Evolutionary conservation across 2,329 filamentous ascomycete genomes (phyloP).

Genomic region (Neofusicoccum cordaticola): DNA sequence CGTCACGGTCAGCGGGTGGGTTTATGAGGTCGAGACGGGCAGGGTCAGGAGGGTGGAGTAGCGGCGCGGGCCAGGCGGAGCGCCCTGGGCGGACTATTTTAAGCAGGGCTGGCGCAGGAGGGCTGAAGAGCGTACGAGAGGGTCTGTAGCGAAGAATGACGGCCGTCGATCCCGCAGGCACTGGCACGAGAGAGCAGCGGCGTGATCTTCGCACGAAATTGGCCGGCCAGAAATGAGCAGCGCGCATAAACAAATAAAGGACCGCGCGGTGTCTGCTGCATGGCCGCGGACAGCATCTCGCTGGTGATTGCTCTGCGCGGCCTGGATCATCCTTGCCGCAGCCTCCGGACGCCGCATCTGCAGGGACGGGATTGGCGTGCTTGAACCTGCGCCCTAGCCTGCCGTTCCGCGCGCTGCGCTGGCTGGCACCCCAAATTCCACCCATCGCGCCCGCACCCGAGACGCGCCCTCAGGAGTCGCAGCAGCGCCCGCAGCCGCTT

Average conservation of each 20-base stretch:
- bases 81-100: background rate
- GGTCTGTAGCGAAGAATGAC: background rate
- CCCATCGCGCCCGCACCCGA: background rate
- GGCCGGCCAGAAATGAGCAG: background rate
- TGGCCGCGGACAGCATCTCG: background rate
- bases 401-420: conserved; percentile 2
- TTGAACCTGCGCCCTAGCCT: background rate
- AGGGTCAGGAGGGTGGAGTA: conserved; percentile 51
- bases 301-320: background rate
- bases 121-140: background rate
- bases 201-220: conserved; percentile 5
- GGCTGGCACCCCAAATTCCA: background rate
- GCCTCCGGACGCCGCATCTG: conserved; percentile 10
- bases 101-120: background rate
- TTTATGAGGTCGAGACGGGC: conserved; percentile 76
- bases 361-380: conserved; percentile 12
- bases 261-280: background rate
- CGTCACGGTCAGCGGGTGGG: conserved; percentile 66
- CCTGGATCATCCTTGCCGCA: conserved; percentile 8
- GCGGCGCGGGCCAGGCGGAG: background rate
- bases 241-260: conserved; percentile 3
- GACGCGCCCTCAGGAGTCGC: background rate
- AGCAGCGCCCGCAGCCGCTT: background rate
- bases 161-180: background rate
- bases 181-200: background rate